Evolutionary conservation across 805 yeast genomes (phyloP), one percentile per base, ranked within the genome.

Genomic region (Barnettozyma wickerhamii): DNA sequence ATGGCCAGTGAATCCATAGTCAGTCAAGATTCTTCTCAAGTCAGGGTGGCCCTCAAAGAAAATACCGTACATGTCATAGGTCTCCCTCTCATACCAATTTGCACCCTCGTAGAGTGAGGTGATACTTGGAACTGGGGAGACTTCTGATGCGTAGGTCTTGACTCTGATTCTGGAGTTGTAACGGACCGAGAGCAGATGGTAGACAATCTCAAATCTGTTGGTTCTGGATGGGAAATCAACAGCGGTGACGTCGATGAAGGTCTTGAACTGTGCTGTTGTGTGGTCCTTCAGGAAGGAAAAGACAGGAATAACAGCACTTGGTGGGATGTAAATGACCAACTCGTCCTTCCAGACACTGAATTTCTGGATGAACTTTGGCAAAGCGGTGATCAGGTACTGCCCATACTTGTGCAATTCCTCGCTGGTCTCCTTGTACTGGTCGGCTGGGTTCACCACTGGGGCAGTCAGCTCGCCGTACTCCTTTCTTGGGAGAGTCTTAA

Each of bases 291-390:
- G 69, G 58, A 84, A 87, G 18, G 75, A 64, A 60, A 81, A 64
- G 43, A 79, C 79, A n/a, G 88, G 93, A 49, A 78, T 69, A 41
- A 87, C 62, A 6, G 88, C 90, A 19, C 75, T 65, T 33, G 95
- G 95, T 3, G 88, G 84, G 45, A 83, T 77, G 61, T 79, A 81
- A 38, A 87, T 63, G 33, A 82, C 75, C 60, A 87, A 75, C 65
- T 87, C 95, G 59, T 87, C 95, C 64, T 87, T 87, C 95, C 95
- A 87, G 36, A 87, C 95, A 6, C 86, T 71, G 55, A 85, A 87
- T 61, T 83, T 83, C 66, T 87, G 95, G 47, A 87, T 74, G 57
- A 68, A 84, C 63, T 85, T 87, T 35, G 95, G 95, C 66, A 87
- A 59, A 48, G 85, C 76, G 7, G 86, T 73, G 74, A 83, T 81